These are phyloP conservation scores for Polygonum maritimum DNA, from an alignment of 148 eudicot genomes.

Conservation along the genomic window DNA sequence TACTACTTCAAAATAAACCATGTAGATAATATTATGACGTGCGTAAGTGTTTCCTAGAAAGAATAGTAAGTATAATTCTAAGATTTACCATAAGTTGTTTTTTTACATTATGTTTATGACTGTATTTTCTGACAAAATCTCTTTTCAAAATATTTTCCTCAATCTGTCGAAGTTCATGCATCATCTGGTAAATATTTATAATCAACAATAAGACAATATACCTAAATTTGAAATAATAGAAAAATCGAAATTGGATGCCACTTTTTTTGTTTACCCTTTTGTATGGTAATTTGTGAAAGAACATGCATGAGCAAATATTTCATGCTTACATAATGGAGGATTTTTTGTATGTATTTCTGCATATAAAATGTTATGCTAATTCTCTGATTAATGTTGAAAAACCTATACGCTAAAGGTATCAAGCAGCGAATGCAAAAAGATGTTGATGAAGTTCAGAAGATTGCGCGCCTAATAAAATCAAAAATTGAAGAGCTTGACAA, in stretches of 20 bases:
- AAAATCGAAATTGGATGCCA: background rate
- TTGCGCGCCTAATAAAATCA: constrained; percentile 66
- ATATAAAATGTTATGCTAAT: background rate
- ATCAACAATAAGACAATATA: background rate
- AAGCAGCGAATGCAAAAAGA: constrained; percentile 97
- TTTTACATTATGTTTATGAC: background rate
- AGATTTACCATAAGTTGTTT: background rate
- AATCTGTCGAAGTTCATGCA: background rate
- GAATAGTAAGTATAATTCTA: background rate
- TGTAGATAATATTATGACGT: background rate
- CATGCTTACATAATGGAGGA: background rate
- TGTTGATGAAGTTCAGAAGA: constrained; percentile 85
- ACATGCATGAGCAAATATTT: background rate
- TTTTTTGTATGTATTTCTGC: background rate
- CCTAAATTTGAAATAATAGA: background rate
- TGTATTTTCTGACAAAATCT: background rate
- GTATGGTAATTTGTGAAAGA: background rate
- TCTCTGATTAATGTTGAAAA: background rate
- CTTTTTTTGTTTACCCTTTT: background rate
- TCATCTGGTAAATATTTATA: background rate
- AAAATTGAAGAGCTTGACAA: constrained; percentile 86
- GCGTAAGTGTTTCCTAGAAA: background rate
- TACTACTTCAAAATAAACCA: background rate
- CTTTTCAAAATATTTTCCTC: background rate
- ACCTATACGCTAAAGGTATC: constrained; percentile 49